Evolutionary conservation across 2,329 filamentous ascomycete species (phyloP).

Genomic region (Colletotrichum gigasporum): DNA sequence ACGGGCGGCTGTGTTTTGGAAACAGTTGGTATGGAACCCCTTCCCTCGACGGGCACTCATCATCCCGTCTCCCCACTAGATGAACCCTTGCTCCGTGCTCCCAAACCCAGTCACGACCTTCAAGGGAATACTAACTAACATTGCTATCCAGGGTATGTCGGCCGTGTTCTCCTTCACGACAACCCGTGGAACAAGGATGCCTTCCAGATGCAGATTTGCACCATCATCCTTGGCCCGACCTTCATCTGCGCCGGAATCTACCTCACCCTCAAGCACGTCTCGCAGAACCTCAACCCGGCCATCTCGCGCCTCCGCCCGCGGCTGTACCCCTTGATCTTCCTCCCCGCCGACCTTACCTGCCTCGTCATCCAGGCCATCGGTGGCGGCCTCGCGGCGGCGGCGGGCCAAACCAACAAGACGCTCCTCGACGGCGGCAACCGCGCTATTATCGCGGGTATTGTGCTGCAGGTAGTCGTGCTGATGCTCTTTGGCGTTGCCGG

Average conservation of each 20-base stretch:
- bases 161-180: slow-evolving; percentile 57
- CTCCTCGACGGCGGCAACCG: slow-evolving; percentile 58
- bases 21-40: slow-evolving; percentile 51
- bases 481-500: slow-evolving; percentile 53
- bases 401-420: slow-evolving; percentile 46
- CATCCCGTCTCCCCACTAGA: not conserved
- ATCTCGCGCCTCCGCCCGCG: slow-evolving; percentile 61
- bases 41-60: not conserved
- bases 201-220: slow-evolving; percentile 68
- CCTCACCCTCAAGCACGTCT: slow-evolving; percentile 69
- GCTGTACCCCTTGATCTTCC: slow-evolving; percentile 66
- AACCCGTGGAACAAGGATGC: slow-evolving; percentile 64
- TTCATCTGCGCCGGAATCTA: slow-evolving; percentile 72
- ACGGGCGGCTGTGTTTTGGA: slow-evolving; percentile 61
- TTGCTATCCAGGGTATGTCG: slow-evolving; percentile 57
- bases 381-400: slow-evolving; percentile 63
- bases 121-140: not conserved
- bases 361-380: slow-evolving; percentile 68
- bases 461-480: slow-evolving; percentile 62
- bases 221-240: slow-evolving; percentile 68
- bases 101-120: not conserved
- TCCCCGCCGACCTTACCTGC: slow-evolving; percentile 67
- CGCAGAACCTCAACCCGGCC: slow-evolving; percentile 56
- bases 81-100: slow-evolving; percentile 2
- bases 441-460: slow-evolving; percentile 63